These are phyloP conservation scores for Fagopyrum homotropicum DNA, from an alignment of 148 eudicot species.

Conservation along the genomic window DNA sequence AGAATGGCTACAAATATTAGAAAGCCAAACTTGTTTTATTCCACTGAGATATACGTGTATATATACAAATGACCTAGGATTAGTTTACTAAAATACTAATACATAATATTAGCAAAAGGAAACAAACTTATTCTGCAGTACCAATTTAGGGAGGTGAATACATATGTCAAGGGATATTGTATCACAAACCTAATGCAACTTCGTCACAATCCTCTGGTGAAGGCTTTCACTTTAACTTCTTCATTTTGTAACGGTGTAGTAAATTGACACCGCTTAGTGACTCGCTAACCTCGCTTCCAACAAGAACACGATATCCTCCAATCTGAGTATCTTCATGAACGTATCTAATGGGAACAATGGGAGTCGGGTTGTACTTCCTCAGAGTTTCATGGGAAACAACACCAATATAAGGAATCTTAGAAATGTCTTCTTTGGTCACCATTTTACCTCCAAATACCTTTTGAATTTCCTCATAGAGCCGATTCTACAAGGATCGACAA, in stretches of 20 bases:
- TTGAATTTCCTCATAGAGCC: constrained; percentile 45
- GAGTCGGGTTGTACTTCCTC: constrained; percentile 67
- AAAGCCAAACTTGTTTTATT: too few species aligned
- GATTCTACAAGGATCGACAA: constrained; percentile 29
- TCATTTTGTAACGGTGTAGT: background rate
- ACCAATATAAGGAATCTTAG: constrained; percentile 54
- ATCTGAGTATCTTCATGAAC: constrained; percentile 68
- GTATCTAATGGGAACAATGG: constrained; percentile 62
- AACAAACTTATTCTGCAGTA: too few species aligned
- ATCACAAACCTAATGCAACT: too few species aligned
- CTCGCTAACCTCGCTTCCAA: constrained; percentile 64
- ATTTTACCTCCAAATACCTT: constrained; percentile 53
- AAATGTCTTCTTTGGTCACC: constrained; percentile 60
- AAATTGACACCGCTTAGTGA: background rate
- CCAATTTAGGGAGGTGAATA: too few species aligned
- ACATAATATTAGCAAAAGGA: too few species aligned
- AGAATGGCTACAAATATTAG: too few species aligned
- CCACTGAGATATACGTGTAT: too few species aligned
- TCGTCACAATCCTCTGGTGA: too few species aligned
- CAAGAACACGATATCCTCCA: constrained; percentile 67
- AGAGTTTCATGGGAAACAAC: constrained; percentile 83
- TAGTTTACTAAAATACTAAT: too few species aligned
- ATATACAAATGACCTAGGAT: too few species aligned
- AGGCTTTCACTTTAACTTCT: too few species aligned
- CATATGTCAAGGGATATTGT: too few species aligned